Percentiles rank a stretch among this genome's conserved stretches.
These are phyloP conservation scores for Coemansia guatemalensis DNA, from an alignment of 192 early-diverging fungal species.

Conservation along the genomic window DNA sequence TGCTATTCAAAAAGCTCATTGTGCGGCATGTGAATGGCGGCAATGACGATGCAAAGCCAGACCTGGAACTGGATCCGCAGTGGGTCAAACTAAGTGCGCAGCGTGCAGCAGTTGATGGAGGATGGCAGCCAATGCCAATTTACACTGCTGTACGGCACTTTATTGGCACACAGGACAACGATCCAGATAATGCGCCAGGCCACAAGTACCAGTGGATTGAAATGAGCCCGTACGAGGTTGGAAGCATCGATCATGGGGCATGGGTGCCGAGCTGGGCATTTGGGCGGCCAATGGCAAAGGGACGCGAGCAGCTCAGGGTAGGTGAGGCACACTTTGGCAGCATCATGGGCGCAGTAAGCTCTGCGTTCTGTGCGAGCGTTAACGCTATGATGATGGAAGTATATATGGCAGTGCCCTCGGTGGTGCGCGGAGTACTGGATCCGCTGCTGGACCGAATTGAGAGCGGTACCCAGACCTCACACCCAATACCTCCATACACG, in stretches of 20 bases:
- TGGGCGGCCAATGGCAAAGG: constrained; percentile 68
- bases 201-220: constrained; percentile 77
- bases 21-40: constrained; percentile 24
- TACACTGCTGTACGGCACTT: constrained; percentile 75
- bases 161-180: constrained; percentile 45
- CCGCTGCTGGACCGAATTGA: constrained; percentile 53
- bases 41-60: constrained; percentile 8
- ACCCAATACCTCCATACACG: constrained; percentile 66
- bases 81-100: constrained; percentile 48
- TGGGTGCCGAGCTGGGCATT: constrained; percentile 81
- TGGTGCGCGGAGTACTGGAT: constrained; percentile 36
- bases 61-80: constrained; percentile 27
- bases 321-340: constrained; percentile 71
- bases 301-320: constrained; percentile 57
- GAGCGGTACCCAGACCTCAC: constrained; percentile 54
- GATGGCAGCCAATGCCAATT: constrained; percentile 69
- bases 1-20: constrained; percentile 46
- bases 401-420: constrained; percentile 33
- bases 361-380: constrained; percentile 51
- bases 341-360: constrained; percentile 60
- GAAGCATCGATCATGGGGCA: constrained; percentile 70
- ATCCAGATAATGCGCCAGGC: constrained; percentile 20
- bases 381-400: constrained; percentile 47
- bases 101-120: constrained; percentile 54
- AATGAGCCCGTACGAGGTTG: constrained; percentile 76